phyloP scores from a whole-genome alignment of 2,329 filamentous ascomycete species.

The Aspergillus fructus region DNA sequence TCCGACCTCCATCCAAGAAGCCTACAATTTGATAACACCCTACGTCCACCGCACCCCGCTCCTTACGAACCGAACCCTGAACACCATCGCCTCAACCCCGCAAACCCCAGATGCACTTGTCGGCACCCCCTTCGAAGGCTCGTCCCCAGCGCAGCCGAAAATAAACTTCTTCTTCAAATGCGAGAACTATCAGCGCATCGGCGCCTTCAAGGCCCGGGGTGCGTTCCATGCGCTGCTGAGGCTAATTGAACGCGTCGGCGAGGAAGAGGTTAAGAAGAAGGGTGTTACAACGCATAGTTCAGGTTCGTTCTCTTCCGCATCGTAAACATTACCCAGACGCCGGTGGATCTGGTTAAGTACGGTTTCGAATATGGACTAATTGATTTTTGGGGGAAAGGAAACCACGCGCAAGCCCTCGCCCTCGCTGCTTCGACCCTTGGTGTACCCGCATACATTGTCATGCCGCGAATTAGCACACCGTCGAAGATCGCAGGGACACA shows the following conservation, averaged over 20 bases:
- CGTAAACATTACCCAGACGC: no score
- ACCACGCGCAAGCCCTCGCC: slow-evolving; percentile 90
- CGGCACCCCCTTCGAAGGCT: slow-evolving; percentile 59
- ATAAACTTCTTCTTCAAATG: slow-evolving; percentile 89
- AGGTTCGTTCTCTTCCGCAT: slow-evolving; percentile 51
- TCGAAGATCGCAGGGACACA: slow-evolving; percentile 82
- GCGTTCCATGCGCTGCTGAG: slow-evolving; percentile 82
- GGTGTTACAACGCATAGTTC: slow-evolving; percentile 90
- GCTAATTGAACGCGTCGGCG: slow-evolving; percentile 62
- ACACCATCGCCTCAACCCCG: slow-evolving; percentile 70
- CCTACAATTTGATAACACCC: slow-evolving; percentile 69
- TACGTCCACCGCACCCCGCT: slow-evolving; percentile 83
- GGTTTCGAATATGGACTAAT: neutral
- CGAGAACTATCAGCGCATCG: slow-evolving; percentile 87
- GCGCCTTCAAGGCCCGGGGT: slow-evolving; percentile 88
- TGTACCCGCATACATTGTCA: slow-evolving; percentile 84
- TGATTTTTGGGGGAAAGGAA: slow-evolving; percentile 58
- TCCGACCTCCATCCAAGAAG: slow-evolving; percentile 67
- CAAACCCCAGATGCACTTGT: slow-evolving; percentile 55
- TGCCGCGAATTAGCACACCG: slow-evolving; percentile 82
- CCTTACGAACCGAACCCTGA: slow-evolving; percentile 74
- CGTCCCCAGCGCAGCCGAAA: slow-evolving; percentile 60
- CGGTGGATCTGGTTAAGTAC: no score
- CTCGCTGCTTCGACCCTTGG: slow-evolving; percentile 73
- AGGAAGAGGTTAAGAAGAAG: slow-evolving; percentile 59